Percentiles rank a stretch among this genome's conserved stretches.
phyloP scores from a whole-genome alignment of 2,329 filamentous ascomycete species.

The Claviceps purpurea region DNA sequence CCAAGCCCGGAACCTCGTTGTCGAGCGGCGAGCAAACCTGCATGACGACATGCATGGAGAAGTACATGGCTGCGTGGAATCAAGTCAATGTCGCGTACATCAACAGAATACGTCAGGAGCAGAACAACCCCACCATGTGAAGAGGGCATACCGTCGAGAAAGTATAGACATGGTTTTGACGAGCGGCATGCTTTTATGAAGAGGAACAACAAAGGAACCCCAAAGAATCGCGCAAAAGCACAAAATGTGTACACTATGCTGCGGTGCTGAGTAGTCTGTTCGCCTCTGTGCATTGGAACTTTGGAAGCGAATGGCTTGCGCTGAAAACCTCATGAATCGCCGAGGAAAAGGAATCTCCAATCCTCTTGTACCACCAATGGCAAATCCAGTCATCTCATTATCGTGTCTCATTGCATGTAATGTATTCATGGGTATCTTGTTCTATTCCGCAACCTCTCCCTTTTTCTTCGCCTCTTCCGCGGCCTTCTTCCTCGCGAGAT shows the following conservation, averaged over 20 bases:
- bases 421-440: neutral
- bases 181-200: neutral
- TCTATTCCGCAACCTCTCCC: constrained; percentile 17
- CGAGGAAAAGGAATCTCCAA: neutral
- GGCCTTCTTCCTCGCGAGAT: constrained; percentile 62
- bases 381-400: neutral
- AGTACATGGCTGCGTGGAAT: constrained; percentile 75
- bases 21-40: constrained; percentile 57
- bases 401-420: too few species aligned
- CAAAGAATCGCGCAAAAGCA: neutral
- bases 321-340: neutral
- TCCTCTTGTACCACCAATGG: neutral
- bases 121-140: constrained; percentile 14
- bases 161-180: neutral
- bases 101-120: constrained; percentile 46
- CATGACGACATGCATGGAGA: constrained; percentile 67
- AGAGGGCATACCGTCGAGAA: neutral
- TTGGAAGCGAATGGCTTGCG: neutral
- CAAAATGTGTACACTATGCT: neutral
- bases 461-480: constrained; percentile 55
- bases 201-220: neutral
- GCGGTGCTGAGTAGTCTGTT: neutral
- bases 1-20: constrained; percentile 53
- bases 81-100: constrained; percentile 57
- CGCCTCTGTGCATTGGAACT: too few species aligned